Base-by-base conservation (phyloP, 306 rosid species). In the Castanea mollissima region DNA sequence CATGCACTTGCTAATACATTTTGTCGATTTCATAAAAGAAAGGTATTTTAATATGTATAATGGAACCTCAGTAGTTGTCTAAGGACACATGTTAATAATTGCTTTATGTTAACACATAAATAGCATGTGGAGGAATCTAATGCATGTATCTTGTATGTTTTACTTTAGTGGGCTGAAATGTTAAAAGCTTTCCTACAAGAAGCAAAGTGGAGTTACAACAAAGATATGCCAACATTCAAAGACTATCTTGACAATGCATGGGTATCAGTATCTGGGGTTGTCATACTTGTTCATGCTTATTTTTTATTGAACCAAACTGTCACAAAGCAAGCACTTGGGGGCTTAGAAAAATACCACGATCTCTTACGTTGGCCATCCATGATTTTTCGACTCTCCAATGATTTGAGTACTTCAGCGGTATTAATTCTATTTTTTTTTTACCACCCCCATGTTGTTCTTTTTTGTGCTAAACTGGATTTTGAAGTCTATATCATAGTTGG, bases 311-410 rank as follows among this genome's bases (percentile, higher is more conserved):
- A 77, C 18, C 77, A 55, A 49, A 80, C n/a, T 46, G 69, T 77
- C 65, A 79, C 94, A 25, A 62, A 85, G 21, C 80, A 82, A n/a
- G 82, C 80, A 46, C 83, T 88, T 49, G 62, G 75, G 3, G 51
- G 75, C 74, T 73, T 88, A 54, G 57, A 78, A 9, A 82, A 78
- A 25, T 63, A 19, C 71, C 89, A 85, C 12, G 23, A 75, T 51
- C 79, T 87, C 31, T 25, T 86, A 32, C 73, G 68, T 5, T 71
- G 71, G 41, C 86, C 93, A 1, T 84, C 91, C 54, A n/a, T 29
- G 3, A 86, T 87, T 74, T 88, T 90, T 52, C 84, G 94, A 35
- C 89, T 90, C 16, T 81, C 80, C 77, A 90, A 92, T 46, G 97
- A 92, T 79, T 55, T 85, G 83, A 90, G 65, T 46, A 90, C 94